These are phyloP conservation scores for Sphaerobolus stellatus DNA, from an alignment of 1,284 basidiomycete species.

Conservation along the genomic window DNA sequence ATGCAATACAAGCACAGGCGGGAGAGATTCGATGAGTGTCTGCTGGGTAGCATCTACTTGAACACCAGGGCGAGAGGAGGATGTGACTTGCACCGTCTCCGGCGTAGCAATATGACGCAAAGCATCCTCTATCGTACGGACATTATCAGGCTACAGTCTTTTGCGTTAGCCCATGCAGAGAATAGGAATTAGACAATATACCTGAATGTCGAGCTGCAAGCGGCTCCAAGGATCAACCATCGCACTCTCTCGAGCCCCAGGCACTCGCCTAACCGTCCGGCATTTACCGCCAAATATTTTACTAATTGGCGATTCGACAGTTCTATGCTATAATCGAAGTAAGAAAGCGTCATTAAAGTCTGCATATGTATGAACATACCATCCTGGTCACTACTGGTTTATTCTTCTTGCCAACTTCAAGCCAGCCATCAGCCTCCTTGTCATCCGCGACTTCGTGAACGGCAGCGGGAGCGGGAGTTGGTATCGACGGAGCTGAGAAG, in stretches of 20 bases:
- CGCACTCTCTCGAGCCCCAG: slow-evolving; percentile 83
- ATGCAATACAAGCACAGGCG: slow-evolving; percentile 86
- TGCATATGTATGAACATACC: slow-evolving; percentile 43
- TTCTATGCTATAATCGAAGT: slow-evolving; percentile 57
- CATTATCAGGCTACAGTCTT: slow-evolving; percentile 58
- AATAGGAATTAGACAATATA: slow-evolving; percentile 23
- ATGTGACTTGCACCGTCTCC: slow-evolving; percentile 77
- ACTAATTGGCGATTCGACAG: slow-evolving; percentile 84
- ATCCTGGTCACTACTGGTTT: slow-evolving; percentile 80
- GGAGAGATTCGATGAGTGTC: slow-evolving; percentile 83
- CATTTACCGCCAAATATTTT: slow-evolving; percentile 93
- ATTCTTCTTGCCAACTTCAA: slow-evolving; percentile 93
- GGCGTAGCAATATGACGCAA: slow-evolving; percentile 78
- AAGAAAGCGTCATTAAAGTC: neutral
- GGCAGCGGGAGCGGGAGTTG: slow-evolving; percentile 30
- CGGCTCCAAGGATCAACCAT: slow-evolving; percentile 93
- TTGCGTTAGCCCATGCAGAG: slow-evolving; percentile 4
- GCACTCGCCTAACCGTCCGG: slow-evolving; percentile 81
- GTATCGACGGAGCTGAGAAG: slow-evolving; percentile 22
- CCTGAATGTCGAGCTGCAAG: slow-evolving; percentile 87
- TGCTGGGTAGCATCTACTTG: slow-evolving; percentile 85
- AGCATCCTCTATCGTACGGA: slow-evolving; percentile 83
- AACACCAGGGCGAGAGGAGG: slow-evolving; percentile 53
- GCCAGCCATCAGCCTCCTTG: slow-evolving; percentile 70
- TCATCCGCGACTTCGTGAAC: slow-evolving; percentile 42